Conservation (phyloP, 345 rosid species). For the Nasturtium officinale region DNA sequence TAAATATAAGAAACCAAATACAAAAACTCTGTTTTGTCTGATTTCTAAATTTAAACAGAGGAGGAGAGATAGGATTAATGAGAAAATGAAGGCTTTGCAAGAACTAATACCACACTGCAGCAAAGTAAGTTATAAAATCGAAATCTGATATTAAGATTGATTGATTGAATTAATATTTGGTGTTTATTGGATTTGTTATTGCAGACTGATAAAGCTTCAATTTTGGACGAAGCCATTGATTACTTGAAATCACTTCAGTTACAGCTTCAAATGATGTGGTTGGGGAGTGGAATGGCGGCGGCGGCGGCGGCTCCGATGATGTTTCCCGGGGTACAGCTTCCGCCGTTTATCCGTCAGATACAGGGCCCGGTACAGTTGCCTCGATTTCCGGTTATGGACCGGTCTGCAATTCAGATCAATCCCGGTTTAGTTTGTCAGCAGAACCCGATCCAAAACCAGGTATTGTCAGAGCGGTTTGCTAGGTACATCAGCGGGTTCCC, state of each 20-base stretch:
- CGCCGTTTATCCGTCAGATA: conserved; percentile 51
- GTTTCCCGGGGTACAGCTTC: conserved; percentile 75
- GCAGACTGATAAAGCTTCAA: conserved; percentile 94
- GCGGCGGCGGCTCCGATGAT: conserved; percentile 53
- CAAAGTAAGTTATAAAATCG: conserved; percentile 55
- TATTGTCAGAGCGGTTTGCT: conserved; percentile 50
- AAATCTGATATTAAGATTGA: not conserved
- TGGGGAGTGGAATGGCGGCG: conserved; percentile 77
- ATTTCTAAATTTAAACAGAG: conserved; percentile 47
- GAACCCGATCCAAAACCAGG: conserved; percentile 48
- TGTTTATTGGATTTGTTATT: not conserved
- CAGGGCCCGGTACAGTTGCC: conserved; percentile 52
- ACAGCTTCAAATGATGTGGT: conserved; percentile 95
- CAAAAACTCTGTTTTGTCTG: conserved; percentile 19
- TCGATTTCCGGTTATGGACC: conserved; percentile 47
- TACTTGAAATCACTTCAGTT: conserved; percentile 91
- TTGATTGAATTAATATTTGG: not conserved
- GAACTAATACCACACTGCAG: conserved; percentile 91
- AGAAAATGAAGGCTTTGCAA: conserved; percentile 84
- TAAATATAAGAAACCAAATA: not conserved
- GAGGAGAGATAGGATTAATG: conserved; percentile 88
- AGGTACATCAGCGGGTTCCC: conserved; percentile 54
- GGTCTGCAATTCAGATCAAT: conserved; percentile 49
- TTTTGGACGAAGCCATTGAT: conserved; percentile 91
- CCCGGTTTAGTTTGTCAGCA: conserved; percentile 43